These are phyloP conservation scores for Quercus tomentella DNA, from an alignment of 331 rosid genomes.

Conservation along the genomic window DNA sequence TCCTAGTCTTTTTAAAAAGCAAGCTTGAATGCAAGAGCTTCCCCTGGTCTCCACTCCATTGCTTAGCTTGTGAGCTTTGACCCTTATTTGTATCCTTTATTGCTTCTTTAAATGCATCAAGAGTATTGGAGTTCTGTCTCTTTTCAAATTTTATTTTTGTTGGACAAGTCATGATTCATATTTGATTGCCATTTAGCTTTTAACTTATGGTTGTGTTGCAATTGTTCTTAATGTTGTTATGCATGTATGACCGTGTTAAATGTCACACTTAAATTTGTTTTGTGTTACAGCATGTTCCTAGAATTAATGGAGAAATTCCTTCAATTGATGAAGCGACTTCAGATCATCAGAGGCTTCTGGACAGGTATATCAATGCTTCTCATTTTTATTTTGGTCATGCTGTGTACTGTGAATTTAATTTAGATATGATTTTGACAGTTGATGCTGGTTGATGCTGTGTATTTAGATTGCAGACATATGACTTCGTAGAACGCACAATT, in stretches of 20 bases:
- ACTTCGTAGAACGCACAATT: constrained; percentile 58
- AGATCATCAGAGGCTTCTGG: constrained; percentile 80
- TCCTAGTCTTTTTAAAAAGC: background rate
- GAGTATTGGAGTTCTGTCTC: background rate
- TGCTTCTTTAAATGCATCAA: background rate
- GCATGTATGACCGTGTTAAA: background rate
- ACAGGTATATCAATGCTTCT: constrained; percentile 40
- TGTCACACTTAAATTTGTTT: background rate
- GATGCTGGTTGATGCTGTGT: background rate
- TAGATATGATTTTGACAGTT: background rate
- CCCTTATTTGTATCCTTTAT: too few species aligned
- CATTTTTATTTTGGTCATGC: background rate
- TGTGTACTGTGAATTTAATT: background rate
- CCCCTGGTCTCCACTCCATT: background rate
- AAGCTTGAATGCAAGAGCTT: background rate
- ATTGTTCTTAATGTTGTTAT: constrained; percentile 8
- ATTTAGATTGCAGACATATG: constrained; percentile 67
- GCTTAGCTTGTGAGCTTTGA: background rate
- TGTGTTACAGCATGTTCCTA: constrained; percentile 73
- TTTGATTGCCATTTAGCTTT: background rate
- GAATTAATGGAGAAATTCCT: constrained; percentile 88
- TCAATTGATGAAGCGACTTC: constrained; percentile 80
- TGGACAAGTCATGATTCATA: background rate
- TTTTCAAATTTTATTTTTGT: background rate
- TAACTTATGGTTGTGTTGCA: constrained; percentile 1